Base-by-base conservation (phyloP, 2,329 filamentous ascomycete genomes). In the Aspergillus jensenii region DNA sequence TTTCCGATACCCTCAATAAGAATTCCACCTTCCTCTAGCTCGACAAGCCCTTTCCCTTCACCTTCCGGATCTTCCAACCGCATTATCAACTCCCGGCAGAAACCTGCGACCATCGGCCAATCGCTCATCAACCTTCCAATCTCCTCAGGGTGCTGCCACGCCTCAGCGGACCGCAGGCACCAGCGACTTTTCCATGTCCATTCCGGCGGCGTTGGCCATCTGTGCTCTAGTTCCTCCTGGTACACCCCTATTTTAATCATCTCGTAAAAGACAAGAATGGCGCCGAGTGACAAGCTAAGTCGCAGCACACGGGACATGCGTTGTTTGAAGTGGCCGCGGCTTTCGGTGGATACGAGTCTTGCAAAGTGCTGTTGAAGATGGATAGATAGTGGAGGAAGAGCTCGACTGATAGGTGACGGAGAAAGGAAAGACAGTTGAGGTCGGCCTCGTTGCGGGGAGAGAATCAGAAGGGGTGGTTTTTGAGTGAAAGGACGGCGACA, bases 261-360 rank as follows among this genome's bases (percentile, higher is more conserved):
- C 40, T 84, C 78, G 43, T 86, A 74, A 59, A 88, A 82, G 45
- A 82, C 77, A 7, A 87, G 73, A 41, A 87, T 82, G 14, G 86
- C 82, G 81, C 87, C 93, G 41, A 90, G 91, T 63, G 90, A 90
- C 33, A 87, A 77, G 41, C 87, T 88, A 31, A 89, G 81, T 67
- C 85, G 85, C 47, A 90, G 79, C 67, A 93, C 89, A 62, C 89
- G 82, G 62, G 84, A 87, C 58, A 76, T 59, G 2, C 74, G 71
- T 21, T 70, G 72, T 56, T 86, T 88, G 61, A 75, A 77, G 56
- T 72, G 65, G 7, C 73, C 67, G 11, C 76, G 75, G 45, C 86
- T 86, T 70, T 92, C 88, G 0, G 90, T 96, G n/a, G 90, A 91
- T 59, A 96, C 84, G 60, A 90, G 84, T 52, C 93, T 88, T 3